phyloP scores from a whole-genome alignment of 805 yeast species.

The Suhomyces xylopsoci region DNA sequence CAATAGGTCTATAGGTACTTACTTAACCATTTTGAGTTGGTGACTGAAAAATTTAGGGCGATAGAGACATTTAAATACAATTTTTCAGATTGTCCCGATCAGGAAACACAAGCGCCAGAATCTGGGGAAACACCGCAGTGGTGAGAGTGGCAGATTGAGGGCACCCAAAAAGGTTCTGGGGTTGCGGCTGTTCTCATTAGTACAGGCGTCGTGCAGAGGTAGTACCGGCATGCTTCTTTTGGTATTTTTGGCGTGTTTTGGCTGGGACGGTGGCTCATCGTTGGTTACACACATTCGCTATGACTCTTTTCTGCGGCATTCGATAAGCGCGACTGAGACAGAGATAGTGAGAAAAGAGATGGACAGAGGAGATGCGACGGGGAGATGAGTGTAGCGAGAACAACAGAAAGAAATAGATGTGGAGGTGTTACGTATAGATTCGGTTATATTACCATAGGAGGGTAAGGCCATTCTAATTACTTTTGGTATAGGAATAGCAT shows the following conservation, averaged over 20 bases:
- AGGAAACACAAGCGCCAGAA: slow-evolving; percentile 2
- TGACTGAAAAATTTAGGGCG: neutral
- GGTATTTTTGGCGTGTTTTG: neutral
- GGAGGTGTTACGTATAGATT: no score
- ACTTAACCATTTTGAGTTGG: slow-evolving; percentile 15
- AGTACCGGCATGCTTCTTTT: neutral
- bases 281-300: neutral
- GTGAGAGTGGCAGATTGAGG: neutral
- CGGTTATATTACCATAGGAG: no score
- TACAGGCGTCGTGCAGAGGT: neutral
- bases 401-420: no score
- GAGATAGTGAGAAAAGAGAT: neutral
- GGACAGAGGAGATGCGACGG: no score
- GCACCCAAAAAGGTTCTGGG: neutral
- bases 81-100: neutral
- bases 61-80: neutral
- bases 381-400: no score
- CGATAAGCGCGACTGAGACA: neutral
- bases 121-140: neutral
- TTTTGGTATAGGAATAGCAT: no score
- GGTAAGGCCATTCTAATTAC: no score
- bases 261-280: neutral
- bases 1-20: neutral
- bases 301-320: neutral
- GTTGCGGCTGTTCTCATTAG: neutral